phyloP scores from a whole-genome alignment of 176 grass and related monocot genomes.

The Raddia guianensis region DNA sequence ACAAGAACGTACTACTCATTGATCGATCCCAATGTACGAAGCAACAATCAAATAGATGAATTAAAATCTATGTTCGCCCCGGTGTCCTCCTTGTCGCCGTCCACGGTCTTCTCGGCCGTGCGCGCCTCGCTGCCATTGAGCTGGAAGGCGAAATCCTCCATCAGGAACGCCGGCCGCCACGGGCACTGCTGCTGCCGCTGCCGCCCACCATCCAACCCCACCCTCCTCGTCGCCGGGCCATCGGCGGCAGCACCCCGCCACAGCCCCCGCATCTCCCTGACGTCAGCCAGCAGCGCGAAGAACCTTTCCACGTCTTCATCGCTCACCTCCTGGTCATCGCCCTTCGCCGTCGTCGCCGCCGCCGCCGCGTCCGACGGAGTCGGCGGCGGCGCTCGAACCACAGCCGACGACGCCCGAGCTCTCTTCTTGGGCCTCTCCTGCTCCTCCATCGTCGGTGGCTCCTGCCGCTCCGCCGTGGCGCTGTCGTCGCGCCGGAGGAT shows the following conservation, averaged over 20 bases:
- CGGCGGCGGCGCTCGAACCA: not conserved
- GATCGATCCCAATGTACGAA: not conserved
- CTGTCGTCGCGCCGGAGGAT: not conserved
- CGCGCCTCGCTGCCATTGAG: not conserved
- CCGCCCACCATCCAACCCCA: not conserved
- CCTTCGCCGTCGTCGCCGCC: not conserved
- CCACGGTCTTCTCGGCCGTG: not conserved
- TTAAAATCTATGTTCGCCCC: not conserved
- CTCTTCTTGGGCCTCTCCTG: not conserved
- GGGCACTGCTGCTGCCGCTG: not conserved
- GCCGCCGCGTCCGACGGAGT: not conserved
- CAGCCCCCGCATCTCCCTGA: constrained; percentile 23
- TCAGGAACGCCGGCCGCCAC: constrained; percentile 5
- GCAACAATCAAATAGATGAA: not conserved
- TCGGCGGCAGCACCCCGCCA: not conserved
- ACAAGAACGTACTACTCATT: too few species aligned
- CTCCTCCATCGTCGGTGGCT: not conserved
- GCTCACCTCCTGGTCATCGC: not conserved
- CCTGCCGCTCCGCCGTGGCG: not conserved
- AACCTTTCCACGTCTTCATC: constrained; percentile 14
- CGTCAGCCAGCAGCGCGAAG: not conserved
- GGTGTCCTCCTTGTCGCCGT: not conserved
- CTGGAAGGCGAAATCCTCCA: not conserved
- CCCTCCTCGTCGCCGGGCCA: not conserved
- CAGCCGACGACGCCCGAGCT: not conserved